These are phyloP conservation scores for Saccharomycopsis olivae DNA, from an alignment of 805 yeast species.

Conservation along the genomic window DNA sequence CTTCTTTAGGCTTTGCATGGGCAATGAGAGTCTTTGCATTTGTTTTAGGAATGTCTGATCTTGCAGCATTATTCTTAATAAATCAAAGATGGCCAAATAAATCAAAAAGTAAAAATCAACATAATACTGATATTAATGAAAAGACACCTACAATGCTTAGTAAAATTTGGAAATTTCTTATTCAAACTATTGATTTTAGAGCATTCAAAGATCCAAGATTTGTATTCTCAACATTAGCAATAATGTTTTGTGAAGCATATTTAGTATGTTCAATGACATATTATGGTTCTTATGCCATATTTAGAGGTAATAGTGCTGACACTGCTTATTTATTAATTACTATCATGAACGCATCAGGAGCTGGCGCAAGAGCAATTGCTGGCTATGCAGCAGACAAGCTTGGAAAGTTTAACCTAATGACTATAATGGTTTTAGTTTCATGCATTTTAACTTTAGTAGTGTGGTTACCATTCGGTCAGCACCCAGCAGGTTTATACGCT, in stretches of 20 bases:
- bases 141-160: no score
- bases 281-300: slow-evolving; percentile 39
- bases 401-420: slow-evolving; percentile 41
- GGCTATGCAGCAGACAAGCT: slow-evolving; percentile 27
- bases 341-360: slow-evolving; percentile 27
- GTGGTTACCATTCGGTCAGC: slow-evolving; percentile 36
- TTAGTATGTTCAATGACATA: slow-evolving; percentile 37
- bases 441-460: slow-evolving; percentile 27
- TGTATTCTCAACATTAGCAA: slow-evolving; percentile 31
- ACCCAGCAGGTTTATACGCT: slow-evolving; percentile 28
- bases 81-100: slow-evolving; percentile 25
- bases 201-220: slow-evolving; percentile 37
- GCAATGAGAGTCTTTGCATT: slow-evolving; percentile 41
- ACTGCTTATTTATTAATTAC: slow-evolving; percentile 34
- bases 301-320: slow-evolving; percentile 31
- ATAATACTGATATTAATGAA: background rate
- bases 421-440: slow-evolving; percentile 27
- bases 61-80: slow-evolving; percentile 23
- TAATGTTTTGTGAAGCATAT: slow-evolving; percentile 36
- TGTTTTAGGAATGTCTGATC: slow-evolving; percentile 18
- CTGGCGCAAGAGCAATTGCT: slow-evolving; percentile 27
- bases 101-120: background rate
- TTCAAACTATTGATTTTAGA: slow-evolving; percentile 7
- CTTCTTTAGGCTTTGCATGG: slow-evolving; percentile 42
- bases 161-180: slow-evolving; percentile 4